Conservation (phyloP, 2,329 filamentous ascomycete species). For the Fusarium acutatum region DNA sequence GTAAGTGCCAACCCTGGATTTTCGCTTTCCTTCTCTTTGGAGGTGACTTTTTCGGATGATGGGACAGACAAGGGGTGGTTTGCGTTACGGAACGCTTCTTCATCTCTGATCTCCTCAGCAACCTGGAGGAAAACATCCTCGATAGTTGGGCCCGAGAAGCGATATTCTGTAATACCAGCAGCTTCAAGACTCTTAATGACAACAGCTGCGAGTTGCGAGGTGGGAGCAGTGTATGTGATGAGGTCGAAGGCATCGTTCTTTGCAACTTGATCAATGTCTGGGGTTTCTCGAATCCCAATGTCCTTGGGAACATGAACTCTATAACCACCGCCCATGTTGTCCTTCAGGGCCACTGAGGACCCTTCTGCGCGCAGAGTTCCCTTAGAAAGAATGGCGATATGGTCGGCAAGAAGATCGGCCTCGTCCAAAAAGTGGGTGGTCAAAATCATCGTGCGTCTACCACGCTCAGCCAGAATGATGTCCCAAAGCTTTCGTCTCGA, state of each 20-base stretch:
- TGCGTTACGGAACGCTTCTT: slow-evolving; percentile 48
- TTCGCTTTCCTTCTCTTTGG: slow-evolving; percentile 40
- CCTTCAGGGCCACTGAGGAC: slow-evolving; percentile 86
- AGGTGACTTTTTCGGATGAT: slow-evolving; percentile 35
- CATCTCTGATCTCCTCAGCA: slow-evolving; percentile 77
- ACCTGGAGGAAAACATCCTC: slow-evolving; percentile 92
- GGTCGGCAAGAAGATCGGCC: slow-evolving; percentile 87
- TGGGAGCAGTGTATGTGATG: slow-evolving; percentile 75
- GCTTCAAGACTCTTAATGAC: slow-evolving; percentile 76
- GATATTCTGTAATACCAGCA: slow-evolving; percentile 76
- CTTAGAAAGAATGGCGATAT: slow-evolving; percentile 87
- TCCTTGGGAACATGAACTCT: slow-evolving; percentile 77
- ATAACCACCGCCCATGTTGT: slow-evolving; percentile 83
- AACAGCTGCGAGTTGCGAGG: slow-evolving; percentile 74
- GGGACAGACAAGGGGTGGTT: slow-evolving; percentile 28
- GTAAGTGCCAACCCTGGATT: slow-evolving; percentile 62
- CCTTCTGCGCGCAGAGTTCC: slow-evolving; percentile 83
- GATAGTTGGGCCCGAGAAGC: slow-evolving; percentile 87
- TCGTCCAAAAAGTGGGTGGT: slow-evolving; percentile 96
- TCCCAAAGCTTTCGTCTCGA: slow-evolving; percentile 93
- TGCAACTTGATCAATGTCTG: slow-evolving; percentile 63
- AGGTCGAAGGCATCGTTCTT: slow-evolving; percentile 73
- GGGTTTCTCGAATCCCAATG: slow-evolving; percentile 56
- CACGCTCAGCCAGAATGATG: slow-evolving; percentile 86
- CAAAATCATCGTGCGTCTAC: slow-evolving; percentile 81